Base-by-base conservation (phyloP, 2,329 filamentous ascomycete genomes). In the Alternaria novae-zelandiae region DNA sequence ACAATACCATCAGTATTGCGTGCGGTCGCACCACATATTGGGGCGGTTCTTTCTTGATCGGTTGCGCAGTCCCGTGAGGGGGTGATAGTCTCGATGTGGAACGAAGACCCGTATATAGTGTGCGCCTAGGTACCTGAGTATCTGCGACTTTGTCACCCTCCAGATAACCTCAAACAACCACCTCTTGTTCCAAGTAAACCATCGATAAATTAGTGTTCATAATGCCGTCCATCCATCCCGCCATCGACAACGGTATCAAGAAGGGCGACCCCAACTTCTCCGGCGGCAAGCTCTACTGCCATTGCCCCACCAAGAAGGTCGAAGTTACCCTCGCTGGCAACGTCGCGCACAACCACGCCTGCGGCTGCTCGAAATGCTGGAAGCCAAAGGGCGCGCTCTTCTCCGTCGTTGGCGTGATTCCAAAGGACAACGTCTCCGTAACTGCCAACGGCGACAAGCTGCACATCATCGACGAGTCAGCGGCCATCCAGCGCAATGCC, bases 361-460 rank as follows among this genome's bases (percentile, higher is more conserved):
- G 89, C 79, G 89, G 89, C 66, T 91, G 89, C 81, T 90, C 88
- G 58, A 89, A 91, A 78, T 91, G 89, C 85, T 91, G 88, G 88
- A 91, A 91, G 79, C 89, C 89, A 6, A 61, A 78, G 3, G 87
- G 87, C 28, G 83, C 88, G 0, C 84, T 91, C 64, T 91, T 91
- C 83, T 86, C 86, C 64, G 73, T 91, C 69, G 84, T 91, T 51
- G 89, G 81, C 61, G 89, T 91, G 57, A 79, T 91, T 3, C 85
- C 89, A 6, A 76, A 78, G 8, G 84, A 86, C 55, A 82, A 86
- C 55, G 65, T 91, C 51, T 71, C 74, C 20, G 86, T 91, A 17
- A 87, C 87, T 0, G 85, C 87, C 70, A 87, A 89, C 79, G 82
- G 54, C 15, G 68, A 84, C 63, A 91, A 91, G 79, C 83, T 91